Evolutionary conservation across 2,329 filamentous ascomycete genomes (phyloP).

Genomic region (Xylariaceae sp.): DNA sequence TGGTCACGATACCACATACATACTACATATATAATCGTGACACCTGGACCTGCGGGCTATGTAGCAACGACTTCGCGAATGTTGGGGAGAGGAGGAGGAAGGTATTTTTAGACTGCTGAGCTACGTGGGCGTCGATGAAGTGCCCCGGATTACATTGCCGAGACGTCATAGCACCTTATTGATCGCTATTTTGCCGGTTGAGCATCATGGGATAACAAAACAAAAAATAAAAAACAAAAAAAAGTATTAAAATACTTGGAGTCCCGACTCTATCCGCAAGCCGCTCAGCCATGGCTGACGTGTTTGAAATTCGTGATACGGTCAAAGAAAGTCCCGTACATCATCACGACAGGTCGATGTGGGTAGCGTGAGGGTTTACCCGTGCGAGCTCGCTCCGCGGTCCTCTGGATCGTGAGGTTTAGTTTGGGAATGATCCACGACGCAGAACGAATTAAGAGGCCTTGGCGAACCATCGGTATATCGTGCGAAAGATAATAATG

Average conservation of each 20-base stretch:
- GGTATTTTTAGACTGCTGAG: background rate
- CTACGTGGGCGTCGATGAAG: background rate
- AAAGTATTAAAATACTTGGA: background rate
- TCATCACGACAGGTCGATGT: background rate
- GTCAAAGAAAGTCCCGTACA: background rate
- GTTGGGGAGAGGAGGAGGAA: background rate
- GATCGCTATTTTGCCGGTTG: background rate
- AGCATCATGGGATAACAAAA: too few relatives aligned
- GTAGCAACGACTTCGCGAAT: background rate
- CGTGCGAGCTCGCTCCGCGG: background rate
- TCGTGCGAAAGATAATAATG: background rate
- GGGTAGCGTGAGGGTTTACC: too few relatives aligned
- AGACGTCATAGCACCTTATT: background rate
- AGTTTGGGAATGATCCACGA: constrained; percentile 11
- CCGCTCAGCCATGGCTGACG: background rate
- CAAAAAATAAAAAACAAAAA: too few relatives aligned
- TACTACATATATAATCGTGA: constrained; percentile 1
- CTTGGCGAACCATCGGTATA: background rate
- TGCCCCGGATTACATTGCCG: background rate
- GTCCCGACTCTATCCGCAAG: background rate
- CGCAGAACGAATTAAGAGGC: background rate
- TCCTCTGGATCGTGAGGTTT: background rate
- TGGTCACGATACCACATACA: constrained; percentile 8
- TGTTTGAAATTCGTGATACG: background rate
- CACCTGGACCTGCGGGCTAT: background rate